phyloP scores from a whole-genome alignment of 441 rosid species.

The Populus trichocarpa region DNA sequence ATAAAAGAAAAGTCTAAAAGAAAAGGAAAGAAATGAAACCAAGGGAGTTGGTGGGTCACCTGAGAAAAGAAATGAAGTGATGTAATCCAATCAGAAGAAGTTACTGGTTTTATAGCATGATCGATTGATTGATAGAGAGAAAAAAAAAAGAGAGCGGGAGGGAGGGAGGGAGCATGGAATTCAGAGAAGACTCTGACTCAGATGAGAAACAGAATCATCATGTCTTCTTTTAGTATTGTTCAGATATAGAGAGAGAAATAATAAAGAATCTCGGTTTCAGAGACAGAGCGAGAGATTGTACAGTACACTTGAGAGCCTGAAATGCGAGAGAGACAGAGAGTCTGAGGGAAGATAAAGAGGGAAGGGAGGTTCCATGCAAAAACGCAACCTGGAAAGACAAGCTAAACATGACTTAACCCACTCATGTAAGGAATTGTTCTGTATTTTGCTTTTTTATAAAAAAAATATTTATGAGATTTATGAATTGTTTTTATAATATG shows the following conservation, averaged over 20 bases:
- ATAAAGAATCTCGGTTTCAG: conserved; percentile 1
- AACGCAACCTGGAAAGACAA: conserved; percentile 4
- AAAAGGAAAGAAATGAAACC: not conserved
- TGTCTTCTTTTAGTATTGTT: not conserved
- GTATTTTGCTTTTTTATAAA: no score
- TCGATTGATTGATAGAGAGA: not conserved
- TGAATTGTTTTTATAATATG: no score
- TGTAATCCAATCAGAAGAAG: not conserved
- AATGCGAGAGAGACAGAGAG: not conserved
- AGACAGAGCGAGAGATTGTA: not conserved
- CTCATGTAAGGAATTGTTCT: no score
- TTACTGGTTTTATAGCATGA: not conserved
- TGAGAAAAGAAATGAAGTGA: not conserved
- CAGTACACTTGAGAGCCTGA: not conserved
- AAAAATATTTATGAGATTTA: no score
- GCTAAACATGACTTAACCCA: not conserved
- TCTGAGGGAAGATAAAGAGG: not conserved
- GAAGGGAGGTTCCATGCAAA: conserved; percentile 28
- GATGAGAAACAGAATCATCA: conserved; percentile 2
- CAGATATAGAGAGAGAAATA: conserved; percentile 9
- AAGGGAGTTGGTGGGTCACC: not conserved
- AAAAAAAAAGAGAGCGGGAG: not conserved
- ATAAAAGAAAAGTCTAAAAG: not conserved
- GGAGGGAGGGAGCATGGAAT: not conserved
- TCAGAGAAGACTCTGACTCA: conserved; percentile 12